These are phyloP conservation scores for Boletus coccyginus DNA, from an alignment of 768 basidiomycete genomes.

Conservation along the genomic window DNA sequence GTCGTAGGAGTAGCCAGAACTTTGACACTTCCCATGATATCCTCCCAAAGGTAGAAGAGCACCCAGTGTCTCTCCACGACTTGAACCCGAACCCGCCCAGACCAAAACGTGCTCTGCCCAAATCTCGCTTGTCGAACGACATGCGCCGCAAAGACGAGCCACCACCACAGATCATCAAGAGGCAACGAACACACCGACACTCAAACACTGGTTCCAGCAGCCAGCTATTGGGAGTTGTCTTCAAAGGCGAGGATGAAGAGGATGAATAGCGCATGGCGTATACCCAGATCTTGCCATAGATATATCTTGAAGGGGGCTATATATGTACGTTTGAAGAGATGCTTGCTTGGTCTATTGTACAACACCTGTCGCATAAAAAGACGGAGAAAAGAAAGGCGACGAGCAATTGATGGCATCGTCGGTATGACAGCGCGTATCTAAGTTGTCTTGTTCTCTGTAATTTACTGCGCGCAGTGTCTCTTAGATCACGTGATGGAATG, in stretches of 20 bases:
- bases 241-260: slow-evolving; percentile 17
- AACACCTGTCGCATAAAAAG: background rate
- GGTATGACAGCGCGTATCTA: background rate
- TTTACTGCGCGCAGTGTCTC: too few relatives aligned
- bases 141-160: slow-evolving; percentile 5
- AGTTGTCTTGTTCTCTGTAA: too few relatives aligned
- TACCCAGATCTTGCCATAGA: background rate
- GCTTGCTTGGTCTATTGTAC: background rate
- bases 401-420: background rate
- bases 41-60: slow-evolving; percentile 24
- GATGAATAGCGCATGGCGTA: slow-evolving; percentile 5
- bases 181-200: slow-evolving; percentile 22
- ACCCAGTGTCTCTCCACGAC: slow-evolving; percentile 13
- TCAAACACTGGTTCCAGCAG: slow-evolving; percentile 15
- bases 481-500: too few relatives aligned
- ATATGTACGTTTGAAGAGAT: background rate
- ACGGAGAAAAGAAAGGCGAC: background rate
- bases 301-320: background rate
- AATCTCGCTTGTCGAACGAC: slow-evolving; percentile 10
- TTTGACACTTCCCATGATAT: slow-evolving; percentile 10
- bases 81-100: slow-evolving; percentile 6
- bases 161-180: slow-evolving; percentile 15
- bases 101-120: slow-evolving; percentile 31
- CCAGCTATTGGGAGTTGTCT: background rate
- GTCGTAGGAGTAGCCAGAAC: slow-evolving; percentile 8